phyloP scores from a whole-genome alignment of 805 yeast genomes.

The Myxozyma nipponensis region DNA sequence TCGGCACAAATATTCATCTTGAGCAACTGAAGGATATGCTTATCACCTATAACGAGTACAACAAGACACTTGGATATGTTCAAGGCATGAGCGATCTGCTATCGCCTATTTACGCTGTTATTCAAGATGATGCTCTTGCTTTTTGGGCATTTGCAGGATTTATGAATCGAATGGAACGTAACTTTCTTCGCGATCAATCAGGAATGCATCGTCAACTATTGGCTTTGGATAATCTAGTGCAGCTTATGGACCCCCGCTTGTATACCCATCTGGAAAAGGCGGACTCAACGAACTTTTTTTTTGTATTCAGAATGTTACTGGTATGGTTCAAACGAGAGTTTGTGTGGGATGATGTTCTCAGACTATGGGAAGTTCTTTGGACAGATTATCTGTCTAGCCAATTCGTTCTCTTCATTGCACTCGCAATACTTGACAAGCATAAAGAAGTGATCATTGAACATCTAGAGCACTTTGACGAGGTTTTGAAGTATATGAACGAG shows the following conservation, averaged over 20 bases:
- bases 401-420: conserved; percentile 79
- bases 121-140: conserved; percentile 67
- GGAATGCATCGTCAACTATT: conserved; percentile 90
- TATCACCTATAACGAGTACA: conserved; percentile 80
- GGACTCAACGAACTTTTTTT: conserved; percentile 85
- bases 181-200: conserved; percentile 83
- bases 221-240: conserved; percentile 78
- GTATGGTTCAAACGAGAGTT: conserved; percentile 96
- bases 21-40: conserved; percentile 69
- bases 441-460: conserved; percentile 72
- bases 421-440: conserved; percentile 85
- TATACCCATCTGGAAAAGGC: conserved; percentile 80
- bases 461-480: conserved; percentile 79
- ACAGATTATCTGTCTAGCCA: conserved; percentile 85
- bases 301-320: conserved; percentile 89
- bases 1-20: conserved; percentile 75
- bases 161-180: conserved; percentile 94
- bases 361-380: conserved; percentile 90
- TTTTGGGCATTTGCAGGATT: conserved; percentile 86
- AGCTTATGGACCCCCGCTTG: conserved; percentile 81
- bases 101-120: conserved; percentile 69
- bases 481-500: conserved; percentile 88
- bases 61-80: conserved; percentile 83
- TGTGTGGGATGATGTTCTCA: conserved; percentile 66
- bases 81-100: conserved; percentile 97